These are phyloP conservation scores for Aspergillus tubingensis DNA, from an alignment of 2,329 filamentous ascomycete species.

Conservation along the genomic window DNA sequence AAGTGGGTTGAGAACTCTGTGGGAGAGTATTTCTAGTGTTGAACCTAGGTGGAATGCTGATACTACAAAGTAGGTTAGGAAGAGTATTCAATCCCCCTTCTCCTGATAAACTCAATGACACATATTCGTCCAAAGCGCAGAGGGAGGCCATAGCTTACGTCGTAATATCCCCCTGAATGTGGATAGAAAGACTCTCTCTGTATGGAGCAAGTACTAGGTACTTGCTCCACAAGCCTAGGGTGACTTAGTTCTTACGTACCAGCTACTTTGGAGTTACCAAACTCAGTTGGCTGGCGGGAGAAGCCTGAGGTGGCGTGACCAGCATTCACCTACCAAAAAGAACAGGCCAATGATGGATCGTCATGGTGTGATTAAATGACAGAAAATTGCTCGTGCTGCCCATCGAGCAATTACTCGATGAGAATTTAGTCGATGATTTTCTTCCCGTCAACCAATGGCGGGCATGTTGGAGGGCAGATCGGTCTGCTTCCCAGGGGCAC, in stretches of 20 bases:
- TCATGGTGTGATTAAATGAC: background rate
- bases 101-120: too few species aligned
- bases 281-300: background rate
- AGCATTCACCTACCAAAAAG: background rate
- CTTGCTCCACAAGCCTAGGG: background rate
- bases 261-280: background rate
- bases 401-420: background rate
- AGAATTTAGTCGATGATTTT: background rate
- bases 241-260: background rate
- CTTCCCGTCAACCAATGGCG: background rate
- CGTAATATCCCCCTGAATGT: too few species aligned
- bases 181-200: too few species aligned
- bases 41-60: too few species aligned
- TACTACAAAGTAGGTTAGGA: too few species aligned
- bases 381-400: background rate
- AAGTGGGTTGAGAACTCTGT: background rate
- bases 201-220: background rate
- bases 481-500: background rate
- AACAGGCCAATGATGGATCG: background rate
- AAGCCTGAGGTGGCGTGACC: background rate
- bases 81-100: too few species aligned
- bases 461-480: background rate
- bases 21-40: background rate
- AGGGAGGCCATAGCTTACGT: too few species aligned
- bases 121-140: too few species aligned